phyloP scores from a whole-genome alignment of 306 rosid genomes.

The Bauhinia variegata region DNA sequence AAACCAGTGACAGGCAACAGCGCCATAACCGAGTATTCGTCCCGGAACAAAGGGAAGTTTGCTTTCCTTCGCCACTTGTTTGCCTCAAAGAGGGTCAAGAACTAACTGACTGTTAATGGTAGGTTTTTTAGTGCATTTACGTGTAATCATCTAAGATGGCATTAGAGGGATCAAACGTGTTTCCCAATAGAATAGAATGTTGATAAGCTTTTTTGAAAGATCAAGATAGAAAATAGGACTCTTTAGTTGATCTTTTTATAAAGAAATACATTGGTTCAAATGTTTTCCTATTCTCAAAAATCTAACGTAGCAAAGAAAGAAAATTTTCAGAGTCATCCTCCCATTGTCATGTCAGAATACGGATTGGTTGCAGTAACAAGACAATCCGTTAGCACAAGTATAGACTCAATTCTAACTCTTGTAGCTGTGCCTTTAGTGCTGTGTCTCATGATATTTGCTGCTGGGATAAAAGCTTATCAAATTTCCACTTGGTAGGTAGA shows the following conservation, averaged over 20 bases:
- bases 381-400: no score
- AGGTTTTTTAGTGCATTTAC: constrained; percentile 40
- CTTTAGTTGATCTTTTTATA: constrained; percentile 38
- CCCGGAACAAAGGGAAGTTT: constrained; percentile 76
- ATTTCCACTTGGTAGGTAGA: no score
- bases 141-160: constrained; percentile 38
- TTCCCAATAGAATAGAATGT: constrained; percentile 41
- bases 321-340: no score
- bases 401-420: no score
- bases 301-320: no score
- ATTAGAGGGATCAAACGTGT: constrained; percentile 34
- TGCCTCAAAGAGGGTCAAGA: constrained; percentile 76
- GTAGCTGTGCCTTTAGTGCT: no score
- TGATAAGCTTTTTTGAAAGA: constrained; percentile 41
- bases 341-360: no score
- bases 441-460: no score
- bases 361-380: no score
- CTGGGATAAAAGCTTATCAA: no score
- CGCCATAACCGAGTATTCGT: constrained; percentile 63
- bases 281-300: constrained; percentile 25
- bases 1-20: constrained; percentile 61
- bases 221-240: constrained; percentile 35
- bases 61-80: constrained; percentile 78
- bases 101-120: constrained; percentile 62
- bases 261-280: constrained; percentile 31